Conservation (phyloP, 371 early-diverging fungal species). For the Apophysomyces ossiformis region DNA sequence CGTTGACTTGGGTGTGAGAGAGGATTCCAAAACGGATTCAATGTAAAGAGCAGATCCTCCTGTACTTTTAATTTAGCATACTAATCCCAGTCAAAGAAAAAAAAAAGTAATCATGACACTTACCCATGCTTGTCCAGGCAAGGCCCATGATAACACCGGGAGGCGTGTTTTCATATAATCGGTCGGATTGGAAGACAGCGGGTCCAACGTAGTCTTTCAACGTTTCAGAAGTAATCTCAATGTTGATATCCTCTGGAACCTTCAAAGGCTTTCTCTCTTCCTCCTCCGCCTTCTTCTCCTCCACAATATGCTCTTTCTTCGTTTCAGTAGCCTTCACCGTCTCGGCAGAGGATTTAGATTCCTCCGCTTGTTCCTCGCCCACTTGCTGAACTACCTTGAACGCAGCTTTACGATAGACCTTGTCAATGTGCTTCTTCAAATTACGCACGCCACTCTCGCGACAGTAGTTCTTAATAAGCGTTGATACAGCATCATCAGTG, state of each 20-base stretch:
- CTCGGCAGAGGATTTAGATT: constrained; percentile 15
- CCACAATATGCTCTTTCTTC: constrained; percentile 14
- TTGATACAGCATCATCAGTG: constrained; percentile 77
- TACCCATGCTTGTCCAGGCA: constrained; percentile 94
- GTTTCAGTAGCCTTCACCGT: constrained; percentile 19
- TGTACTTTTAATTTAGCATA: constrained; percentile 22
- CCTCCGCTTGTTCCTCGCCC: constrained; percentile 32
- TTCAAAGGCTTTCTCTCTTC: constrained; percentile 46
- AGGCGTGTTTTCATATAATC: constrained; percentile 89
- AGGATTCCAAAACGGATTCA: constrained; percentile 90
- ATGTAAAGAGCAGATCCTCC: constrained; percentile 94
- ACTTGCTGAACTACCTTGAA: constrained; percentile 77
- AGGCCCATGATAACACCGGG: constrained; percentile 96
- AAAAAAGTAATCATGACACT: constrained; percentile 17
- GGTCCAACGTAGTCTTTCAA: constrained; percentile 94
- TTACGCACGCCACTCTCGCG: constrained; percentile 97
- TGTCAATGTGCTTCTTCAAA: constrained; percentile 97
- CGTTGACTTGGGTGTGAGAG: constrained; percentile 64
- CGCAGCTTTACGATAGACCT: constrained; percentile 97
- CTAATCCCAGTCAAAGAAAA: not conserved
- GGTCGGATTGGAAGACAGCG: constrained; percentile 86
- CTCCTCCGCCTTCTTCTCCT: constrained; percentile 18
- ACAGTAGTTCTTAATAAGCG: constrained; percentile 88
- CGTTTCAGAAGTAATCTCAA: constrained; percentile 67
- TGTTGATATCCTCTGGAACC: constrained; percentile 60